Conservation (phyloP, 352 stramenopile genomes). For the Globisporangium paddicum region DNA sequence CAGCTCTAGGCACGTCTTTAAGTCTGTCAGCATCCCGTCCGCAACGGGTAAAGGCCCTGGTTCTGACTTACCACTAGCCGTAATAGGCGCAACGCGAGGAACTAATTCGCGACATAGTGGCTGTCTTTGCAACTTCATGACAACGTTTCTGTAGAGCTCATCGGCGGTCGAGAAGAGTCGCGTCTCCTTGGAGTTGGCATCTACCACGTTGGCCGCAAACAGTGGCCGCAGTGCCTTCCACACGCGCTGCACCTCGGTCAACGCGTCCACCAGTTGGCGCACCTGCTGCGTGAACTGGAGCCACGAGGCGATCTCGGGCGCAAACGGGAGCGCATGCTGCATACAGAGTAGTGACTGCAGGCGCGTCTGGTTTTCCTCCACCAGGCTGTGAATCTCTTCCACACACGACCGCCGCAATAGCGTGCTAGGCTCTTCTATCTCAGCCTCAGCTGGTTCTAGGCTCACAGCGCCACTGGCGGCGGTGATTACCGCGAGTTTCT, state of each 20-base stretch:
- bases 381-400: slow-evolving; percentile 36
- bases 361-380: slow-evolving; percentile 57
- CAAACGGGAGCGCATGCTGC: slow-evolving; percentile 38
- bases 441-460: background rate
- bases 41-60: background rate
- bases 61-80: background rate
- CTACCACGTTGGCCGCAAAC: slow-evolving; percentile 47
- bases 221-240: slow-evolving; percentile 51
- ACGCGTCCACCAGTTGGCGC: slow-evolving; percentile 28
- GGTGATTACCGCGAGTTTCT: background rate
- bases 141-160: slow-evolving; percentile 27
- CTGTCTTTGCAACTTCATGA: slow-evolving; percentile 21
- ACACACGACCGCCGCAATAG: slow-evolving; percentile 31
- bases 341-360: slow-evolving; percentile 49
- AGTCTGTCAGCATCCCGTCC: slow-evolving; percentile 22
- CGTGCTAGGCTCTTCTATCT: background rate
- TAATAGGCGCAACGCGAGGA: slow-evolving; percentile 7
- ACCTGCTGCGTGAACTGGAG: slow-evolving; percentile 42
- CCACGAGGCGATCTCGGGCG: slow-evolving; percentile 38
- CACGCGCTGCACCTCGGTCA: slow-evolving; percentile 32
- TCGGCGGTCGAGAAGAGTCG: slow-evolving; percentile 39
- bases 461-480: background rate
- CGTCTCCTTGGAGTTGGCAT: slow-evolving; percentile 33
- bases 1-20: slow-evolving; percentile 32
- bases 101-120: slow-evolving; percentile 36